Conservation (phyloP, 1,139 yeast species). For the Dujonia santamariae region DNA sequence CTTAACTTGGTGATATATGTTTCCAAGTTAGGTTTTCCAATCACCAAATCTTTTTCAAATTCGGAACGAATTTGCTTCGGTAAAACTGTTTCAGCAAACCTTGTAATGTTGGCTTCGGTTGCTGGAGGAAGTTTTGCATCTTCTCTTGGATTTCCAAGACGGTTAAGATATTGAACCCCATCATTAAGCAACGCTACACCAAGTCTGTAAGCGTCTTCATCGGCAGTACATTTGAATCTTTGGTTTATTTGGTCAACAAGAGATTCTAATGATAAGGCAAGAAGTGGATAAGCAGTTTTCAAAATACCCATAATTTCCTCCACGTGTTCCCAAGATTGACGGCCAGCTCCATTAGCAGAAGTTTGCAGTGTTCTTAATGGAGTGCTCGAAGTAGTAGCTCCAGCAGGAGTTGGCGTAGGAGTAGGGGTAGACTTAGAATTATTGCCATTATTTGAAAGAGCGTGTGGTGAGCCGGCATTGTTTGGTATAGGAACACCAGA, state of each 20-base stretch:
- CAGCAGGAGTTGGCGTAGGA: conserved; percentile 10
- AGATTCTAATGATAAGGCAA: conserved; percentile 91
- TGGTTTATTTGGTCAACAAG: conserved; percentile 94
- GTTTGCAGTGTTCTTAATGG: neutral
- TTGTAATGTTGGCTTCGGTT: conserved; percentile 83
- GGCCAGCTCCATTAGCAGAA: conserved; percentile 4
- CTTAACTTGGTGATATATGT: conserved; percentile 79
- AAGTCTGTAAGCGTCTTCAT: conserved; percentile 92
- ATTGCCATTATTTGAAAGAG: no score
- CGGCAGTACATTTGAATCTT: conserved; percentile 90
- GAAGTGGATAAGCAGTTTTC: conserved; percentile 92
- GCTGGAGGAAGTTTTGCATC: conserved; percentile 88
- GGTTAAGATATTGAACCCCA: conserved; percentile 83
- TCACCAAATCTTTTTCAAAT: conserved; percentile 87
- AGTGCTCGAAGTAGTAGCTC: neutral
- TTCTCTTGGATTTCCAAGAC: conserved; percentile 81
- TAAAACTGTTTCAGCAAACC: conserved; percentile 90
- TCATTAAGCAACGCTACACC: conserved; percentile 91
- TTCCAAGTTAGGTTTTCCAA: conserved; percentile 85
- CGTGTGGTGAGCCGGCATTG: no score
- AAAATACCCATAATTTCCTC: conserved; percentile 94
- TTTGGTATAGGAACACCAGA: no score
- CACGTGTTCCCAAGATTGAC: conserved; percentile 92
- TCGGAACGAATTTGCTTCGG: conserved; percentile 90
- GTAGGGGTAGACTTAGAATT: conserved; percentile 11